phyloP scores from a whole-genome alignment of 768 basidiomycete species.

The Pleurotus cornucopiae region DNA sequence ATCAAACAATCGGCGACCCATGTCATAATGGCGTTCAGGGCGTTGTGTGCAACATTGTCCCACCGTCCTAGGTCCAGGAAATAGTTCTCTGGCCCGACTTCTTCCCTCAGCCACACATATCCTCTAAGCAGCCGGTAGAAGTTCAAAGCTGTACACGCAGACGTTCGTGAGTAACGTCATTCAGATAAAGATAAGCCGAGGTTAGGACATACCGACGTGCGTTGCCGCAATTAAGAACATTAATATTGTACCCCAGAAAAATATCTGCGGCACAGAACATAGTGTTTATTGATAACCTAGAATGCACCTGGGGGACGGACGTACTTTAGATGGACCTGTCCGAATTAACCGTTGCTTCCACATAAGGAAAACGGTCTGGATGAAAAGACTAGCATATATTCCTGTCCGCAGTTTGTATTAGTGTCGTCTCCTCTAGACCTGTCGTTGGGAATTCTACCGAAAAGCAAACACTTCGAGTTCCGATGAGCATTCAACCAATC shows the following conservation, averaged over 20 bases:
- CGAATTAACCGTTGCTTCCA: constrained; percentile 7
- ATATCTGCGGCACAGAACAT: constrained; percentile 10
- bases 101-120: constrained; percentile 12
- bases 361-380: constrained; percentile 12
- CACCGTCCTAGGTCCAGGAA: constrained; percentile 15
- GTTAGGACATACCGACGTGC: constrained; percentile 13
- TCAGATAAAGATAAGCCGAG: not conserved
- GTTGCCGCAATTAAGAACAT: constrained; percentile 14
- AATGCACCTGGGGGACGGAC: not conserved
- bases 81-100: constrained; percentile 9
- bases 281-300: not conserved
- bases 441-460: constrained; percentile 4
- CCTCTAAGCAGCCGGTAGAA: constrained; percentile 16
- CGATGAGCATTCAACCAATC: too few species aligned
- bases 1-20: constrained; percentile 18
- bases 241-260: constrained; percentile 8
- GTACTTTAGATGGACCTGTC: constrained; percentile 10
- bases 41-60: constrained; percentile 16
- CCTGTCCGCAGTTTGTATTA: constrained; percentile 2
- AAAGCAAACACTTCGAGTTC: constrained; percentile 8
- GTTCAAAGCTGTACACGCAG: constrained; percentile 11
- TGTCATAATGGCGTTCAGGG: constrained; percentile 13
- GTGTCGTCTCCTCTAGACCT: too few species aligned
- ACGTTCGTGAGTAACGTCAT: not conserved
- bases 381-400: constrained; percentile 14